Base-by-base conservation (phyloP, 164 flowering plant genomes). In the Protea cynaroides region DNA sequence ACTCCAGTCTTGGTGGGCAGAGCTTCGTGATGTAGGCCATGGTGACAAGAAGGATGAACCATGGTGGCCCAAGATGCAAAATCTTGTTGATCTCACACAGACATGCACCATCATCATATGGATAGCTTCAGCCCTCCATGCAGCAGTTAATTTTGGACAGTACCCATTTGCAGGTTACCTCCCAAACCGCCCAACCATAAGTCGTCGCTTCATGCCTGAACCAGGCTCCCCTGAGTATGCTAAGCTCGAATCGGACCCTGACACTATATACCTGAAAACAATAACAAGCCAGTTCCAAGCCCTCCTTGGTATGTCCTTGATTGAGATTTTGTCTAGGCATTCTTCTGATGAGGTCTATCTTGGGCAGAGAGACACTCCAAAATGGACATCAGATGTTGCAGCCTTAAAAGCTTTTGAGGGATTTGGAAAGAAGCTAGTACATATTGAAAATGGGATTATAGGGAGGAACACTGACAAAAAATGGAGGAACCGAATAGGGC, bases 101-200 rank as follows among this genome's bases (percentile, higher is more conserved):
- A 55, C 86, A 37, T 82, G 92, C 76, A 84, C 90, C 56, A 86
- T 69, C 38, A 83, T 88, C 65, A 88, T 88, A 61, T 92, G 96
- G 95, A 74, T 81, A 8, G 95, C 95, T 13, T 89, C 96, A 37
- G 98, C 95, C 55, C 86, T 90, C 61, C 96, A 90, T 38, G 98
- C 96, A 7, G 96, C 96, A 1, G 84, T 88, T 34, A 89, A 89
- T 69, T 92, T 84, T 37, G 96, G 98, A 21, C 96, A 90, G 63
- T 90, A 88, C 66, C 86, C 91, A 38, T 84, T 86, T 59, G 95
- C 87, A 5, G 95, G 98, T 9, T 90, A 78, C 81, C 83, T 85
- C 59, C 96, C 95, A 0, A 90, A 88, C 84, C 81, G 96, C 9
- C 98, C 96, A 3, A 87, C 94, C 6, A 72, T 82, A 13, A 88